Conservation (phyloP, 2,329 filamentous ascomycete genomes). For the Achaetomium macrosporum region DNA sequence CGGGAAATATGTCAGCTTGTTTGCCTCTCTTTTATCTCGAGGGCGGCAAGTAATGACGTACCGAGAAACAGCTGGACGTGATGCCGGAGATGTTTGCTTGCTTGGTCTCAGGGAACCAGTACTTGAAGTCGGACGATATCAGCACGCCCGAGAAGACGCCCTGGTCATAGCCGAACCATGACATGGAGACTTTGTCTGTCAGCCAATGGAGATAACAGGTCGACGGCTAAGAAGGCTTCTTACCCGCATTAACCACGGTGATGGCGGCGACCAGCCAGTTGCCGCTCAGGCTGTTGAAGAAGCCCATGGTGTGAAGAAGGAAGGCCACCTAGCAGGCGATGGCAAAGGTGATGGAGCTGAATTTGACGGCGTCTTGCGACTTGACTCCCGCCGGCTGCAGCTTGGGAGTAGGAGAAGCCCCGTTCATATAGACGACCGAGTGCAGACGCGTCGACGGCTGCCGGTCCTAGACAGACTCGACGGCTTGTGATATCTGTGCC, state of each 20-base stretch:
- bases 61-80: constrained; percentile 6
- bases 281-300: constrained; percentile 5
- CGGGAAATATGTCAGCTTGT: no score
- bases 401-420: not conserved
- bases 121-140: constrained; percentile 9
- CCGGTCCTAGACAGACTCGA: not conserved
- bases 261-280: constrained; percentile 11
- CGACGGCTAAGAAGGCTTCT: not conserved
- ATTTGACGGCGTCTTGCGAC: no score
- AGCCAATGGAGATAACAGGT: not conserved
- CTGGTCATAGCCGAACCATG: constrained; percentile 9
- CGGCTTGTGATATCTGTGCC: not conserved
- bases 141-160: constrained; percentile 8
- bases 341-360: no score
- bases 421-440: constrained; percentile 2
- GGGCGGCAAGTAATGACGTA: no score
- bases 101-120: constrained; percentile 7
- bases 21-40: no score
- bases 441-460: not conserved
- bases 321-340: no score
- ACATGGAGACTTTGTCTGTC: constrained; percentile 1
- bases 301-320: not conserved
- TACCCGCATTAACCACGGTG: constrained; percentile 10
- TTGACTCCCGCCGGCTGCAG: no score
- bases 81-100: constrained; percentile 5